These are phyloP conservation scores for Pochonia chlamydosporia DNA, from an alignment of 2,329 filamentous ascomycete genomes.

Conservation along the genomic window DNA sequence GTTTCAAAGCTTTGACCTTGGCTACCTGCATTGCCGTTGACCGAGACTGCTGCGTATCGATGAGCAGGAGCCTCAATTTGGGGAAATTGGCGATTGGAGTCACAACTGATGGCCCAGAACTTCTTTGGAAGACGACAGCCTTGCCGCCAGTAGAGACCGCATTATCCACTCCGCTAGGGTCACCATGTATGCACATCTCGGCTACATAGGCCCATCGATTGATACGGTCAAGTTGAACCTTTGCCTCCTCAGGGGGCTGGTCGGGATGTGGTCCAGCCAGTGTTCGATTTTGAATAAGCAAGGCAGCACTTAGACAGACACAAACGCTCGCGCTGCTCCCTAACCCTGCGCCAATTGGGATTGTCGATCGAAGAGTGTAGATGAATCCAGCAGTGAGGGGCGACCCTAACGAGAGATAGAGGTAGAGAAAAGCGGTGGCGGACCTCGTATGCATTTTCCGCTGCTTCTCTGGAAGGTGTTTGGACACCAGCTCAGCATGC, in stretches of 20 bases:
- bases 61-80: neutral
- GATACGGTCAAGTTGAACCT: neutral
- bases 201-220: neutral
- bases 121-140: neutral
- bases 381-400: neutral
- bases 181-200: neutral
- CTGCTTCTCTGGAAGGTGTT: neutral
- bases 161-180: neutral
- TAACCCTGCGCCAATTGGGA: constrained; percentile 12
- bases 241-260: constrained; percentile 4
- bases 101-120: neutral
- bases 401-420: neutral
- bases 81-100: neutral
- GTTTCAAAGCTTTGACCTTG: neutral
- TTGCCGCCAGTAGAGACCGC: neutral
- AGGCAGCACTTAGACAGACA: constrained; percentile 12
- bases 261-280: constrained; percentile 8
- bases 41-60: neutral
- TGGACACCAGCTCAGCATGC: neutral
- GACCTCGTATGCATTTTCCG: neutral
- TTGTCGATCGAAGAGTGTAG: constrained; percentile 7
- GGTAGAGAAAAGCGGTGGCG: neutral
- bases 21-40: neutral
- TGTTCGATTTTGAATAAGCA: constrained; percentile 10
- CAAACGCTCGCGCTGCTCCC: constrained; percentile 13